Evolutionary conservation across 441 rosid genomes (phyloP).

Genomic region (Brassica balearica): DNA sequence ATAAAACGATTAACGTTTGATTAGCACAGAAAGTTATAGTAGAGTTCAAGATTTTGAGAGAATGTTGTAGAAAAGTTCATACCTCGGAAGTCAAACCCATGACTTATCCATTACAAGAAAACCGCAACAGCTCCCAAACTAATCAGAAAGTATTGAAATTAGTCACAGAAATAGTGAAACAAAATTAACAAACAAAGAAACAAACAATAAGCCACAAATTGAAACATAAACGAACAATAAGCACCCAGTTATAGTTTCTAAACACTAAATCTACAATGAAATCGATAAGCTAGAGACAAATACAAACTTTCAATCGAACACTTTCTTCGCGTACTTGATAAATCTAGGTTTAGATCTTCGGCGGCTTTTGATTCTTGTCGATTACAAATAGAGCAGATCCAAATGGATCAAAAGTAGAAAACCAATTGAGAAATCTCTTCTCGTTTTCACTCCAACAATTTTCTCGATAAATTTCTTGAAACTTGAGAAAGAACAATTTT

Average conservation of each 20-base stretch:
- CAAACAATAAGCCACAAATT: not conserved
- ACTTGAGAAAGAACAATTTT: not conserved
- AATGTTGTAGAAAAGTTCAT: not conserved
- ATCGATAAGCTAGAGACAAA: not conserved
- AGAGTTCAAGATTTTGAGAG: not conserved
- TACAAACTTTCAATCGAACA: not conserved
- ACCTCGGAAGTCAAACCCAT: not conserved
- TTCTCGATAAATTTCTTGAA: not conserved
- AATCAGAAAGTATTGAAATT: not conserved
- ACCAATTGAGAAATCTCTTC: not conserved
- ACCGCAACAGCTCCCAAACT: not conserved
- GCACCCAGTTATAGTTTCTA: not conserved
- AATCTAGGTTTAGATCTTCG: not conserved
- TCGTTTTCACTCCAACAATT: not conserved
- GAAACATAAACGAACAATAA: not conserved
- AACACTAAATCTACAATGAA: not conserved
- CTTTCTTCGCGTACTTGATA: not conserved
- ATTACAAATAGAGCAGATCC: not conserved
- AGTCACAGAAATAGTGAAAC: not conserved
- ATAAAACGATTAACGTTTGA: not conserved
- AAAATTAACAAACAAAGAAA: too few relatives aligned
- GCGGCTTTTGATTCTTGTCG: not conserved
- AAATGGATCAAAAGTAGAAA: not conserved
- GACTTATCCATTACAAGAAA: not conserved
- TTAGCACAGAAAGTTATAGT: not conserved